Evolutionary conservation across 345 rosid genomes (phyloP), one percentile per base, ranked within the genome.

Genomic region (Moricandia moricandioides): DNA sequence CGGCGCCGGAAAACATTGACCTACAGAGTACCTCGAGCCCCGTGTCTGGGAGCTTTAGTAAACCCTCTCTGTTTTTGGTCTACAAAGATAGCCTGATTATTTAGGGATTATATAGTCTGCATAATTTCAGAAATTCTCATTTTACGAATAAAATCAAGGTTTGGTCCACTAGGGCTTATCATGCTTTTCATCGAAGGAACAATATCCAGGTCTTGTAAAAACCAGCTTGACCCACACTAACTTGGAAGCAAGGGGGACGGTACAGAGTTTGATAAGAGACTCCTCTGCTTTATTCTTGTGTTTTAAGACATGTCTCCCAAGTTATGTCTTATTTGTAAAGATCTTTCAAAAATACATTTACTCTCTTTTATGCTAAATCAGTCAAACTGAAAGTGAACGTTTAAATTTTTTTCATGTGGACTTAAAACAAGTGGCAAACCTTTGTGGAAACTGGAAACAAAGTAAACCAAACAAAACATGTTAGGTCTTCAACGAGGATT

Each of bases 401-500:
- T 45, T 6, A 45, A 45, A 45, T 7, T 45, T 45, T 27, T 45
- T 55, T 24, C 31, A 24, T 55, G 24, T 11, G 31, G 60, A 55
- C 14, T 9, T 10, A 56, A 56, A 24, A 56, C 14, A 54, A 26
- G 33, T 26, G 61, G 10, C 61, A 5, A 56, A 8, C 14, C 14
- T 56, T 11, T 26, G 61, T 56, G 61, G 33, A 56, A 56, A 56
- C 33, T 55, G 27, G 30, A 55, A 55, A 55, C 5, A 51, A 45
- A 13, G 47, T 8, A 30, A 37, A 55, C 14, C 21, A 7, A 61
- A 49, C 62, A 73, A 6, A 74, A 33, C 10, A 54, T 63, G 10
- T 11, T 62, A 16, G 6, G 26, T 47, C 6, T 59, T 75, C 74
- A 59, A 59, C 73, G 79, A 60, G 79, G 79, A 49, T 3, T 26